A percentile compares a stretch with the other conserved stretches of the same genome.
Conservation (phyloP, 169 alveolate genomes). For the Plasmodium sp. region DNA sequence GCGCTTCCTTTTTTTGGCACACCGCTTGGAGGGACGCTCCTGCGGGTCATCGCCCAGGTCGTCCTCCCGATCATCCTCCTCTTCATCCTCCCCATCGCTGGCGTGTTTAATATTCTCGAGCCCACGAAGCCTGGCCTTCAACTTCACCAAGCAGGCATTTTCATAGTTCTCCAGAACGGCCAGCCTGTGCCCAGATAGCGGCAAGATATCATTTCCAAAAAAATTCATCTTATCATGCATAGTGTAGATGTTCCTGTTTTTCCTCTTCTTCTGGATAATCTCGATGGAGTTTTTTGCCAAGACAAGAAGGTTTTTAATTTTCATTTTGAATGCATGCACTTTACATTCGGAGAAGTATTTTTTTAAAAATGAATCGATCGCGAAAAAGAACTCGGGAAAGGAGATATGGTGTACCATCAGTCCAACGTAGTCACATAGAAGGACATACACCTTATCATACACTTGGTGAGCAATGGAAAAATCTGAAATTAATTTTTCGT, state of each 20-base stretch:
- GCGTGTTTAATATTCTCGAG: constrained; percentile 15
- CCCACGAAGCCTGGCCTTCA: constrained; percentile 36
- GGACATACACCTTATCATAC: constrained; percentile 56
- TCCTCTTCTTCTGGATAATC: constrained; percentile 42
- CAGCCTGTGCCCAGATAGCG: constrained; percentile 8
- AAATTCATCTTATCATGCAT: constrained; percentile 14
- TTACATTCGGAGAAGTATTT: constrained; percentile 36
- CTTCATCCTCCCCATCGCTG: neutral
- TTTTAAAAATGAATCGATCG: constrained; percentile 32
- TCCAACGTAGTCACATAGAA: constrained; percentile 60
- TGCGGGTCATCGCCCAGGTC: neutral
- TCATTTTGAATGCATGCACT: constrained; percentile 15
- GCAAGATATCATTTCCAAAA: constrained; percentile 51
- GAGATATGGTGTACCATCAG: constrained; percentile 61
- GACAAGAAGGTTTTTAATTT: constrained; percentile 9
- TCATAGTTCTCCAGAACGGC: constrained; percentile 40
- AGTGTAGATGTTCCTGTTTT: constrained; percentile 26
- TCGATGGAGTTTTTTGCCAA: constrained; percentile 59
- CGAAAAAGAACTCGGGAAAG: constrained; percentile 67
- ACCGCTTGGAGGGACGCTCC: neutral
- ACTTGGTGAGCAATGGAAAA: constrained; percentile 36
- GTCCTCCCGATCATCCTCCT: neutral
- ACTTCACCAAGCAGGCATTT: constrained; percentile 1
- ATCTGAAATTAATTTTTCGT: constrained; percentile 50
- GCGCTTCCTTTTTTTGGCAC: neutral